Evolutionary conservation across 768 basidiomycete genomes (phyloP).

Genomic region (Lepiota subincarnata): DNA sequence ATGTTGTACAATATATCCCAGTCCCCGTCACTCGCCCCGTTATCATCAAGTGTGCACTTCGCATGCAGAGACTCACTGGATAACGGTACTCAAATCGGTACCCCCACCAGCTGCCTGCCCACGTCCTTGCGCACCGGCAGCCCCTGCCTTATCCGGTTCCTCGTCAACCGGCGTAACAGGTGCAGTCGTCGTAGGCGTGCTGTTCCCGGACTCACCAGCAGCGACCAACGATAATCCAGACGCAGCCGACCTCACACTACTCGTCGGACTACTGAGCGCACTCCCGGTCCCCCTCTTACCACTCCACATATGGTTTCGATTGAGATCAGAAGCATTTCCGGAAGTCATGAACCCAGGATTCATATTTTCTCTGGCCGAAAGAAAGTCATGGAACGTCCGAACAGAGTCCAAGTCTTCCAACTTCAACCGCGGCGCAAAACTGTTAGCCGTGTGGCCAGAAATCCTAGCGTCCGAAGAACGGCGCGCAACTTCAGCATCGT

Average conservation of each 20-base stretch:
- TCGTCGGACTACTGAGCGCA: conserved; percentile 7
- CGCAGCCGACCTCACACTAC: conserved; percentile 6
- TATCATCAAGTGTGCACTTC: background rate
- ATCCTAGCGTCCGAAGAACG: background rate
- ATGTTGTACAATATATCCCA: too few relatives aligned
- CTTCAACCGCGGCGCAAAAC: background rate
- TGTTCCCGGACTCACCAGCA: background rate
- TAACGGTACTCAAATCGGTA: conserved; percentile 5
- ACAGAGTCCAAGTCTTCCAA: conserved; percentile 3
- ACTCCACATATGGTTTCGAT: background rate
- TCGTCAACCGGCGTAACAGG: conserved; percentile 8
- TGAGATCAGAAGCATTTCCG: background rate
- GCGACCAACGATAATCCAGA: conserved; percentile 4
- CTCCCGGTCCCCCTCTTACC: background rate
- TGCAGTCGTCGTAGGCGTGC: conserved; percentile 2
- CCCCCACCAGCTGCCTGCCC: background rate
- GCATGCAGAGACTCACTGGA: conserved; percentile 3
- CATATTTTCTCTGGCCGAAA: background rate
- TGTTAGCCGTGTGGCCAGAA: background rate
- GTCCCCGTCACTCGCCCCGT: too few relatives aligned
- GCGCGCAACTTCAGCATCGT: too few relatives aligned
- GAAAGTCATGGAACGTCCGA: conserved; percentile 5
- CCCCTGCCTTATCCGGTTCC: background rate
- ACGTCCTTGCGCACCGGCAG: background rate
- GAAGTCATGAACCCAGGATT: background rate